A percentile compares a stretch with the other conserved stretches of the same genome.
These are phyloP conservation scores for Tylopilus sp. DNA, from an alignment of 1,284 basidiomycete species.

Conservation along the genomic window DNA sequence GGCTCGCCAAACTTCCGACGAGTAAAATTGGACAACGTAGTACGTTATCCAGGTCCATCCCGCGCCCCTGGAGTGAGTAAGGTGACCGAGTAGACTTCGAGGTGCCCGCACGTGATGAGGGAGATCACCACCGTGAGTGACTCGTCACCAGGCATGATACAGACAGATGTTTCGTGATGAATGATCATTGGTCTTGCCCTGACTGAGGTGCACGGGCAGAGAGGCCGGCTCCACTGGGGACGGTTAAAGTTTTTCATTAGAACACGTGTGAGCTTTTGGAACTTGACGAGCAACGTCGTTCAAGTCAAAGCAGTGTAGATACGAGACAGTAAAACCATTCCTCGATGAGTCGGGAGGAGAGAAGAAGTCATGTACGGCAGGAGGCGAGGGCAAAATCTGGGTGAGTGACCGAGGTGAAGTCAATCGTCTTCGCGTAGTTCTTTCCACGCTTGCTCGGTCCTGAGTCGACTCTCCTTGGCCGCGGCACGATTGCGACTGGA, in stretches of 20 bases:
- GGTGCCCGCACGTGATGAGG: constrained; percentile 21
- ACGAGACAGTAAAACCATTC: constrained; percentile 5
- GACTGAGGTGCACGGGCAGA: neutral
- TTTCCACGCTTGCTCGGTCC: constrained; percentile 56
- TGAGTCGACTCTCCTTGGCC: constrained; percentile 57
- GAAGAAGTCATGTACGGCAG: neutral
- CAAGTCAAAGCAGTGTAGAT: neutral
- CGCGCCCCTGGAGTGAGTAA: constrained; percentile 5
- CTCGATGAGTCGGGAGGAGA: neutral
- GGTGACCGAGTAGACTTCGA: neutral
- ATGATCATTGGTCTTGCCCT: neutral
- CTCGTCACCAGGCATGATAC: constrained; percentile 3
- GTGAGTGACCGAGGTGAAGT: neutral
- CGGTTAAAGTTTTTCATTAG: neutral
- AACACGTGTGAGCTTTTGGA: neutral
- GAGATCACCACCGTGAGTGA: constrained; percentile 22
- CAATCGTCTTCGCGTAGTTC: constrained; percentile 53
- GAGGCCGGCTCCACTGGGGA: neutral
- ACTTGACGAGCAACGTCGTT: neutral
- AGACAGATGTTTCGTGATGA: neutral
- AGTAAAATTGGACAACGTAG: constrained; percentile 27
- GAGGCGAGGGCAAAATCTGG: neutral
- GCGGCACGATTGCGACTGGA: constrained; percentile 65
- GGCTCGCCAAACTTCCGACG: constrained; percentile 33
- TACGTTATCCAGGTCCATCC: constrained; percentile 7